phyloP scores from a whole-genome alignment of 176 grass and related monocot species.

The Triticum monococcum region DNA sequence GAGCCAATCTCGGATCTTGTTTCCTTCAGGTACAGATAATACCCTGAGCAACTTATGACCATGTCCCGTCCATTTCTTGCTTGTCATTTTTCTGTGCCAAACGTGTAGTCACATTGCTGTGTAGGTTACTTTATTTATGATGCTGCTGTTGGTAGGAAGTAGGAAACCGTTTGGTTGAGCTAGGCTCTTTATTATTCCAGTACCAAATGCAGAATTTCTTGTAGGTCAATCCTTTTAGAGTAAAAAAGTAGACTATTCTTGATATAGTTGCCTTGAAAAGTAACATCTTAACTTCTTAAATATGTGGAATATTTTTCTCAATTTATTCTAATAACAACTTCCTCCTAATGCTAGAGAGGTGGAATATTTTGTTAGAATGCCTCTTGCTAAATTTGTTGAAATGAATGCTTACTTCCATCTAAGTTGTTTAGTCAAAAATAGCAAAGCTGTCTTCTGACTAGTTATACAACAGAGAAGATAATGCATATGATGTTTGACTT shows the following conservation, averaged over 20 bases:
- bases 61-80: slow-evolving; percentile 14
- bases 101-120: neutral
- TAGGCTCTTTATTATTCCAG: neutral
- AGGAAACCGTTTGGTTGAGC: neutral
- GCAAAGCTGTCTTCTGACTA: neutral
- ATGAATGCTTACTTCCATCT: neutral
- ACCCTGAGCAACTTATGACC: neutral
- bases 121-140: neutral
- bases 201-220: neutral
- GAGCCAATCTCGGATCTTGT: slow-evolving; percentile 89
- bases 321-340: neutral
- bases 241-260: neutral
- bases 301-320: neutral
- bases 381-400: slow-evolving; percentile 25
- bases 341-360: neutral
- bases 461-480: neutral
- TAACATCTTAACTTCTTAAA: neutral
- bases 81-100: slow-evolving; percentile 4
- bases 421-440: slow-evolving; percentile 4
- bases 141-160: neutral
- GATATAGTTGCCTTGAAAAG: neutral
- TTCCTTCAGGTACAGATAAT: slow-evolving; percentile 82
- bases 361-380: neutral
- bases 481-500: slow-evolving; percentile 34
- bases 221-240: neutral